Evolutionary conservation across 805 yeast genomes (phyloP).

Genomic region (Blastobotrys americana): DNA sequence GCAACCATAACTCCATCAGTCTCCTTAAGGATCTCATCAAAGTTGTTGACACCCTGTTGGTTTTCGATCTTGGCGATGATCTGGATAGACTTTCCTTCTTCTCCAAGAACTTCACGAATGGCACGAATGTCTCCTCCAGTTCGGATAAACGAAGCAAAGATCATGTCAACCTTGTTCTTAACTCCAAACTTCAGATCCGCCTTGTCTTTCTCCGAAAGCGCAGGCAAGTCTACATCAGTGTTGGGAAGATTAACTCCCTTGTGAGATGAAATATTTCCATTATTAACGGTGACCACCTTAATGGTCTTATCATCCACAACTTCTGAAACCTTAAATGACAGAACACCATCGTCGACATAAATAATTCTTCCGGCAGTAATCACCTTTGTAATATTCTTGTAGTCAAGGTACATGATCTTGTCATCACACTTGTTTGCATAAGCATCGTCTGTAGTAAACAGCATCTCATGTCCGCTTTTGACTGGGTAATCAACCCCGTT

Average conservation of each 20-base stretch:
- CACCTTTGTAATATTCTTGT: conserved; percentile 93
- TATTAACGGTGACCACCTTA: conserved; percentile 83
- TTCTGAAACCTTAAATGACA: conserved; percentile 87
- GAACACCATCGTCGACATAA: conserved; percentile 96
- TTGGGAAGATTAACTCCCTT: conserved; percentile 99
- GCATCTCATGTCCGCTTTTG: conserved; percentile 80
- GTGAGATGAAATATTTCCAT: conserved; percentile 93
- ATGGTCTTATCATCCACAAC: conserved; percentile 72
- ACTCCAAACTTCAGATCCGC: conserved; percentile 91
- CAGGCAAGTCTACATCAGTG: conserved; percentile 98
- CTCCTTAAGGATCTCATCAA: conserved; percentile 86
- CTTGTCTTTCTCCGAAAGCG: conserved; percentile 93
- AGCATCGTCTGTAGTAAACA: conserved; percentile 81
- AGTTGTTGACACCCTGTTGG: conserved; percentile 99
- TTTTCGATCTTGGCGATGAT: conserved; percentile 96
- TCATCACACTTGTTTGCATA: conserved; percentile 68
- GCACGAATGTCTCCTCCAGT: conserved; percentile 81
- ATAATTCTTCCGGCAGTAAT: conserved; percentile 81
- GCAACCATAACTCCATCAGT: conserved; percentile 99
- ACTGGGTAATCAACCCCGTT: conserved; percentile 78
- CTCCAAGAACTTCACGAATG: conserved; percentile 92
- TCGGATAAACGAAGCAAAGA: conserved; percentile 97
- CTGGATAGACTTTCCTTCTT: conserved; percentile 93
- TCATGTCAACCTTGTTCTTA: conserved; percentile 95
- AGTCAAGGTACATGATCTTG: conserved; percentile 82